These are phyloP conservation scores for Phylloporus rhodoxanthus DNA, from an alignment of 768 basidiomycete genomes.

Conservation along the genomic window DNA sequence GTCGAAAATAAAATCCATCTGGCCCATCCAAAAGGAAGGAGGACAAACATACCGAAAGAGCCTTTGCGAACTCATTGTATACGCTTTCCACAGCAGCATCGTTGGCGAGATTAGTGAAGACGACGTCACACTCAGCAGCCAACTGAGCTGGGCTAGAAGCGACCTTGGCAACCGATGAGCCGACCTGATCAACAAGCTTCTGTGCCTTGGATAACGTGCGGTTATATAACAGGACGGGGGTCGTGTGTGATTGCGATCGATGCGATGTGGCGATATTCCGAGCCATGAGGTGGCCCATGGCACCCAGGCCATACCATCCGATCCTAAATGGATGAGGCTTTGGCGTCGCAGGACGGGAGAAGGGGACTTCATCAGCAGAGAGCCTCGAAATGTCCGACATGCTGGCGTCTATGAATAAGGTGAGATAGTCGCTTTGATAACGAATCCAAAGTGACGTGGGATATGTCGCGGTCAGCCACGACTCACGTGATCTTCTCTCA, in stretches of 20 bases:
- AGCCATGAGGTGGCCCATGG: conserved; percentile 75
- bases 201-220: conserved; percentile 59
- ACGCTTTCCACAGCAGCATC: conserved; percentile 65
- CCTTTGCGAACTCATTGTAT: conserved; percentile 54
- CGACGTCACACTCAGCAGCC: conserved; percentile 62
- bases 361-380: conserved; percentile 33
- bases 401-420: not conserved
- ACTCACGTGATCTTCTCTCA: conserved; percentile 13
- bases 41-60: conserved; percentile 44
- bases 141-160: conserved; percentile 55
- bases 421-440: not conserved
- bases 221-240: conserved; percentile 71
- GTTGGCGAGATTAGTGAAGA: conserved; percentile 66
- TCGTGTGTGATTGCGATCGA: conserved; percentile 32
- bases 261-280: conserved; percentile 64
- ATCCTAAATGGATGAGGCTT: conserved; percentile 34
- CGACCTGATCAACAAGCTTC: conserved; percentile 50
- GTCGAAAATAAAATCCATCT: not conserved
- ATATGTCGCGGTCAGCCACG: conserved; percentile 1
- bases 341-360: conserved; percentile 58
- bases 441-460: not conserved
- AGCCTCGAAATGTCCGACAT: not conserved
- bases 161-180: conserved; percentile 46
- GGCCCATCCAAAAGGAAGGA: not conserved
- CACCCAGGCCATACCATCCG: conserved; percentile 48